Conservation (phyloP, 805 yeast genomes). For the Tetrapisispora taiwanensis region DNA sequence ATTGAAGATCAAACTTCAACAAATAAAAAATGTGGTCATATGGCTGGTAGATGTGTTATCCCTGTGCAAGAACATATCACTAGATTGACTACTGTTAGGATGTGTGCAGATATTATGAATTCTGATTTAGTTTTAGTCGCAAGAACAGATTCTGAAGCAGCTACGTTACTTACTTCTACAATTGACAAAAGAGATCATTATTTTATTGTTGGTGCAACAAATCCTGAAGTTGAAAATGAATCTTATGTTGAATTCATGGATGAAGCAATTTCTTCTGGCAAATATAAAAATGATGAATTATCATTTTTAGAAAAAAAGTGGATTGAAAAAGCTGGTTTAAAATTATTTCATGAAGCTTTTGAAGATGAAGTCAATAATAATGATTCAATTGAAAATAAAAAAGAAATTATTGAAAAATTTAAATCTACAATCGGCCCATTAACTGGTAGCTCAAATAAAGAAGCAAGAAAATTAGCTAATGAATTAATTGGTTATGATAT, state of each 20-base stretch:
- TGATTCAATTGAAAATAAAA: constrained; percentile 36
- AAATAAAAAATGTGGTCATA: constrained; percentile 97
- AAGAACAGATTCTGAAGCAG: constrained; percentile 96
- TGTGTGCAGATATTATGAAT: constrained; percentile 89
- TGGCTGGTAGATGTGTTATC: constrained; percentile 97
- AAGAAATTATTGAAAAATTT: constrained; percentile 58
- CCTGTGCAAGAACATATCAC: constrained; percentile 97
- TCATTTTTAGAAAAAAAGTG: constrained; percentile 72
- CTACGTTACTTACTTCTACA: constrained; percentile 86
- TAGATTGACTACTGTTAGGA: constrained; percentile 86
- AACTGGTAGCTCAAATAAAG: constrained; percentile 63
- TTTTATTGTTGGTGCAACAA: constrained; percentile 83
- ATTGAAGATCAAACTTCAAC: constrained; percentile 99
- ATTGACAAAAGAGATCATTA: constrained; percentile 92
- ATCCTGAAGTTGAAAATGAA: constrained; percentile 48
- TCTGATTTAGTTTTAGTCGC: constrained; percentile 82
- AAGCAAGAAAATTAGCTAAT: constrained; percentile 68
- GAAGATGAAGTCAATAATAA: constrained; percentile 66
- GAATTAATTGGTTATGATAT: constrained; percentile 71
- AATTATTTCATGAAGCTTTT: constrained; percentile 86
- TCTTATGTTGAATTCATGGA: constrained; percentile 62
- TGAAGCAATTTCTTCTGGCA: constrained; percentile 52
- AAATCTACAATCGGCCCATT: constrained; percentile 61
- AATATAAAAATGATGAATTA: constrained; percentile 56
- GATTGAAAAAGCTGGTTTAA: constrained; percentile 72